Evolutionary conservation across 352 stramenopile species (phyloP), one percentile per base, ranked within the genome.

Genomic region (Globisporangium lucens): DNA sequence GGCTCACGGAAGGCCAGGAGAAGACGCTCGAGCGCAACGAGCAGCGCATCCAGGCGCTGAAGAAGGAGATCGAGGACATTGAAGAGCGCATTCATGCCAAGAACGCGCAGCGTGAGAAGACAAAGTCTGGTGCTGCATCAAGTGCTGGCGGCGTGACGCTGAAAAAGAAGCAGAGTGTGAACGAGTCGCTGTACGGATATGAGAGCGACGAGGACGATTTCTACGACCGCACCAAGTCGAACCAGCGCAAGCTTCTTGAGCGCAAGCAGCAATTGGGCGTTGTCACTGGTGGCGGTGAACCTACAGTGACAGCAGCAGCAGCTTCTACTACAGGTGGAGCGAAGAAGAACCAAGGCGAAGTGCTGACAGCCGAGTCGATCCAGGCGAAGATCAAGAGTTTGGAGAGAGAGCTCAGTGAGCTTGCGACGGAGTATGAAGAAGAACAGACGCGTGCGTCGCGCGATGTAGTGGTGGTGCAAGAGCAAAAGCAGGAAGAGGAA

Each of bases 181-280:
- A 75, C 20, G 75, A 82, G 15, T 68, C 72, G 30, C 22, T 78
- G 60, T 85, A 89, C 35, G 76, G 58, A 27, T 85, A 91, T 63
- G 80, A 73, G 56, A 91, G 82, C 60, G 83, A 93, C 63, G 83
- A 93, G 65, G 85, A 93, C 57, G 83, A 93, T 33, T 91, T 91
- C 47, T 93, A 91, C 61, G 83, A 93, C 68, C 82, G 83, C 49
- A 93, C 83, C 1, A 80, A 76, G 52, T 73, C 83, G 3, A 90
- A 89, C 57, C 70, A 89, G 46, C 67, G 75, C 49, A 87, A 87
- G 52, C 72, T 78, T 27, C 55, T 59, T n/a, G 74, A 67, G 9
- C 72, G 75, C 20, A 82, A 76, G 43, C 67, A 78, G 43, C 68
- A 73, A 22, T 13, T 75, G n/a, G 68, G 43, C 33, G 63, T 61